A percentile compares a stretch with the other conserved stretches of the same genome.
Conservation (phyloP, 202 grass and related monocot species). For the Zoysia matrella region DNA sequence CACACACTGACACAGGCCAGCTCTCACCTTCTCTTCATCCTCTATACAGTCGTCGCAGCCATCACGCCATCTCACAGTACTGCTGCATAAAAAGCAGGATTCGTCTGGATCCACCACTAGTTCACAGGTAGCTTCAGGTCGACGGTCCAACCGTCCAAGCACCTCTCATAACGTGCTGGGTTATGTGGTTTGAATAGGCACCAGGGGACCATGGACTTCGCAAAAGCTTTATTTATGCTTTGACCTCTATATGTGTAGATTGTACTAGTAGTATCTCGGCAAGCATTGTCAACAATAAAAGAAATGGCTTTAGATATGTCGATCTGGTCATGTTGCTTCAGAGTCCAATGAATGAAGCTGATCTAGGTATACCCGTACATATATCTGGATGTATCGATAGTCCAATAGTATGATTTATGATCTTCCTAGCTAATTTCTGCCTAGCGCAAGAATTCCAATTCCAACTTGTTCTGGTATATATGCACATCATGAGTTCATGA, state of each 20-base stretch:
- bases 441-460: neutral
- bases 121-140: neutral
- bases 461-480: neutral
- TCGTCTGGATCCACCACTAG: neutral
- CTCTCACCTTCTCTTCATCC: neutral
- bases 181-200: neutral
- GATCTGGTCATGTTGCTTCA: no score
- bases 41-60: constrained; percentile 6
- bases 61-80: neutral
- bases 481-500: neutral
- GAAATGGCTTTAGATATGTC: neutral
- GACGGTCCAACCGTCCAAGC: constrained; percentile 25
- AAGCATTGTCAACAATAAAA: neutral
- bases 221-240: constrained; percentile 18
- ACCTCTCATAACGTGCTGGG: neutral
- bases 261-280: neutral
- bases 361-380: neutral
- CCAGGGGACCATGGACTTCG: no score
- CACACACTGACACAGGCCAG: no score
- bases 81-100: neutral
- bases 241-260: constrained; percentile 20
- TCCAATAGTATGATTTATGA: no score
- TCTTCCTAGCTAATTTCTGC: neutral
- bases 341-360: no score
- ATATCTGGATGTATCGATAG: neutral